phyloP scores from a whole-genome alignment of 257 asterid species.

The Ligustrum vulgare region DNA sequence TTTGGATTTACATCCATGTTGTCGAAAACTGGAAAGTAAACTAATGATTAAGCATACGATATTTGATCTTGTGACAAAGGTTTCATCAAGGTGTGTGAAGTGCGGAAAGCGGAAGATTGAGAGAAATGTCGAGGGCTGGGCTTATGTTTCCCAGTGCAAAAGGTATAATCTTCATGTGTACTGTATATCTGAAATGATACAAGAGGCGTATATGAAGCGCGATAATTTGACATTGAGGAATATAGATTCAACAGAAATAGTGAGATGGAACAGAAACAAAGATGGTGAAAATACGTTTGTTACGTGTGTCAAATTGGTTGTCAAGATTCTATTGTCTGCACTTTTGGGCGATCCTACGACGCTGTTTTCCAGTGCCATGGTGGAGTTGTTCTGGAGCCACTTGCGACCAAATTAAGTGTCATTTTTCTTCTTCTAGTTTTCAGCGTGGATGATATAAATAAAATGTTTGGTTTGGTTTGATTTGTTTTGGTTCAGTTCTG shows the following conservation, averaged over 20 bases:
- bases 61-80: conserved; percentile 21
- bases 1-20: conserved; percentile 27
- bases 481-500: no score
- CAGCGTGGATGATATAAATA: no score
- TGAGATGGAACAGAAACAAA: neutral
- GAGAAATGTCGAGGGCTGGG: conserved; percentile 26
- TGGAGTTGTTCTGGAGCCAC: conserved; percentile 17
- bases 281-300: neutral
- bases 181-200: conserved; percentile 37
- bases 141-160: conserved; percentile 18
- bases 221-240: conserved; percentile 20
- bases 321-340: conserved; percentile 26
- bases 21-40: conserved; percentile 21
- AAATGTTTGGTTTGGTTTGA: no score
- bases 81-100: conserved; percentile 26
- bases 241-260: conserved; percentile 7
- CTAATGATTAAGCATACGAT: conserved; percentile 1
- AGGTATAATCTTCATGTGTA: conserved; percentile 32
- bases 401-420: neutral
- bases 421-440: no score
- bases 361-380: conserved; percentile 18
- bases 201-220: conserved; percentile 20
- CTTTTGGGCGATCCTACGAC: conserved; percentile 33
- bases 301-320: conserved; percentile 14
- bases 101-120: conserved; percentile 26